These are phyloP conservation scores for Pseudogymnoascus destructans DNA, from an alignment of 2,329 filamentous ascomycete species.

Conservation along the genomic window DNA sequence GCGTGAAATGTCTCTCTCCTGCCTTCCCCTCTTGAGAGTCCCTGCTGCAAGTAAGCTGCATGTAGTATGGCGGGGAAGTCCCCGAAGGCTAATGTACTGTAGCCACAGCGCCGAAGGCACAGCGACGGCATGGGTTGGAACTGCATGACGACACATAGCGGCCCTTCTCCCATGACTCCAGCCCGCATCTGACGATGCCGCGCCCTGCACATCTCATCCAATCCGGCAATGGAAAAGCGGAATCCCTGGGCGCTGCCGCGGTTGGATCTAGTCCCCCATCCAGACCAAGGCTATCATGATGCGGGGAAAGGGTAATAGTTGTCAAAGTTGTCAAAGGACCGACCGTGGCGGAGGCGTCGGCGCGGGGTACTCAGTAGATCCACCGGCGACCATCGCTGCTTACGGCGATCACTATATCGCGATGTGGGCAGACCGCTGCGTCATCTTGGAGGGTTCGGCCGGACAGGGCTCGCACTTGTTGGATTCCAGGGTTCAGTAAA, in stretches of 20 bases:
- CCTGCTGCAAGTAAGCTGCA: neutral
- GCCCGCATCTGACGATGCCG: constrained; percentile 4
- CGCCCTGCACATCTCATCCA: neutral
- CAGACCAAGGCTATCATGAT: neutral
- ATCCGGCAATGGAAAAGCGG: neutral
- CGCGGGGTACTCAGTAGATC: neutral
- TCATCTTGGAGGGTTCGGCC: neutral
- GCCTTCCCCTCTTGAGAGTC: neutral
- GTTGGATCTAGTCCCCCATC: neutral
- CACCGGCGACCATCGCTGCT: neutral
- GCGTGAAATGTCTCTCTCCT: neutral
- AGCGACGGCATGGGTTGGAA: neutral
- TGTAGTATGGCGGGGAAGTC: neutral
- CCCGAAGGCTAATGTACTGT: neutral
- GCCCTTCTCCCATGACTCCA: neutral
- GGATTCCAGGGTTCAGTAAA: neutral
- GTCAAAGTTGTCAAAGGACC: neutral
- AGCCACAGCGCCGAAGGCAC: neutral
- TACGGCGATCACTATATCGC: constrained; percentile 5
- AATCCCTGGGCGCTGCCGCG: neutral
- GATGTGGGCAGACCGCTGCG: neutral
- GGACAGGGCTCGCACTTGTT: neutral
- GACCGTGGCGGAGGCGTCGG: neutral
- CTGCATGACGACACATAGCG: neutral
- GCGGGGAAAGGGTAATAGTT: neutral